phyloP scores from a whole-genome alignment of 139 green algal species.

The Closterium sp. region DNA sequence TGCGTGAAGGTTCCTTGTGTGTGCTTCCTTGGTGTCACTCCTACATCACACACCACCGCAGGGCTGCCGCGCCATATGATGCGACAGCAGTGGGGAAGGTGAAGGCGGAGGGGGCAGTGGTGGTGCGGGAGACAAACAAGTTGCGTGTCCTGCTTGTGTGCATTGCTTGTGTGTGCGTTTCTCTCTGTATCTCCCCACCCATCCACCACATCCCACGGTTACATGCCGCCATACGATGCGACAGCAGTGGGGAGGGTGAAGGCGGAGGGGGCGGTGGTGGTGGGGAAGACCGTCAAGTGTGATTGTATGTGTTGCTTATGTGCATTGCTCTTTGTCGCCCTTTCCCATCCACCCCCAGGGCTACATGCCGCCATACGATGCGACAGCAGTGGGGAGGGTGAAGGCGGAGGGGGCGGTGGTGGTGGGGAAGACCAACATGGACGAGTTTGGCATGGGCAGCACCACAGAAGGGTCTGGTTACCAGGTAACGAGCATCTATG shows the following conservation, averaged over 20 bases:
- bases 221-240: slow-evolving; percentile 53
- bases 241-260: slow-evolving; percentile 54
- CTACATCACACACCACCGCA: not conserved
- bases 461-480: slow-evolving; percentile 87
- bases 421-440: slow-evolving; percentile 96
- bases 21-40: too few relatives aligned
- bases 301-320: too few relatives aligned
- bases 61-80: slow-evolving; percentile 48
- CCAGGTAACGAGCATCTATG: slow-evolving; percentile 64
- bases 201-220: not conserved
- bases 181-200: too few relatives aligned
- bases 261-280: slow-evolving; percentile 75
- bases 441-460: slow-evolving; percentile 98
- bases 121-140: slow-evolving; percentile 66
- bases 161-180: too few relatives aligned
- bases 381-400: slow-evolving; percentile 55
- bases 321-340: too few relatives aligned
- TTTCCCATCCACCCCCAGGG: not conserved
- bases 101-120: slow-evolving; percentile 71
- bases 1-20: too few relatives aligned
- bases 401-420: slow-evolving; percentile 76
- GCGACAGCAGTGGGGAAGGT: slow-evolving; percentile 57
- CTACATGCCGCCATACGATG: slow-evolving; percentile 54
- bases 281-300: slow-evolving; percentile 59
- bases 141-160: too few relatives aligned